Base-by-base conservation (phyloP, 805 yeast species). In the Ogataea ganodermae region DNA sequence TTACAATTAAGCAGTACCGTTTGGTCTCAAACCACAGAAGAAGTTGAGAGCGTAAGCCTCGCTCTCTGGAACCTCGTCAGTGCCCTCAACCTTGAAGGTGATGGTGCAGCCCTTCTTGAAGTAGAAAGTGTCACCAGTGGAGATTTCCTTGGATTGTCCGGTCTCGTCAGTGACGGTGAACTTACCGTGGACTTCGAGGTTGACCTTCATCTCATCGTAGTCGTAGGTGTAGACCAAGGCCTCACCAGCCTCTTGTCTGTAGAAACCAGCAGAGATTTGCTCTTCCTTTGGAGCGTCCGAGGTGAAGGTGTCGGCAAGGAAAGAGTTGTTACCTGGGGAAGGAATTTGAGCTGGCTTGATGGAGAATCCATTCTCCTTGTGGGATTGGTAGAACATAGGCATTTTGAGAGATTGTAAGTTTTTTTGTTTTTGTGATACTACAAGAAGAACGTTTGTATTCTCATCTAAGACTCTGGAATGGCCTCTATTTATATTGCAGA, bases 141-240 rank as follows among this genome's bases (percentile, higher is more conserved):
- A 64, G 46, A 76, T 84, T 45, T 68, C 70, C 44, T 79, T 81
- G 51, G 72, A 71, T 64, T 73, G 71, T 20, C 89, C 89, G 45
- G 81, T 75, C 68, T 81, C 84, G 58, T 84, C 89, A 49, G 79
- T 59, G 57, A 84, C 72, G 43, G 73, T 70, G 72, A 79, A 83
- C 60, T 78, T 81, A 55, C 88, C 88, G 57, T 78, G 81, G 46
- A 80, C 83, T 66, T 84, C 88, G 52, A 83, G 73, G 63, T 81
- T 76, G 57, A 84, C 72, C 69, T 84, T 84, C 80, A 81, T 78
- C 69, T 83, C 89, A 61, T 84, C 87, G 67, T 82, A 79, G 60
- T 68, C 70, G 70, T 84, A 84, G 47, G 71, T 66, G 75, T 84
- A 84, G n/a, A 78, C 86, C 62, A 84, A 74, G 41, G 84, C 79